Conservation (phyloP, 352 stramenopile genomes). For the Phytophthora ramorum region DNA sequence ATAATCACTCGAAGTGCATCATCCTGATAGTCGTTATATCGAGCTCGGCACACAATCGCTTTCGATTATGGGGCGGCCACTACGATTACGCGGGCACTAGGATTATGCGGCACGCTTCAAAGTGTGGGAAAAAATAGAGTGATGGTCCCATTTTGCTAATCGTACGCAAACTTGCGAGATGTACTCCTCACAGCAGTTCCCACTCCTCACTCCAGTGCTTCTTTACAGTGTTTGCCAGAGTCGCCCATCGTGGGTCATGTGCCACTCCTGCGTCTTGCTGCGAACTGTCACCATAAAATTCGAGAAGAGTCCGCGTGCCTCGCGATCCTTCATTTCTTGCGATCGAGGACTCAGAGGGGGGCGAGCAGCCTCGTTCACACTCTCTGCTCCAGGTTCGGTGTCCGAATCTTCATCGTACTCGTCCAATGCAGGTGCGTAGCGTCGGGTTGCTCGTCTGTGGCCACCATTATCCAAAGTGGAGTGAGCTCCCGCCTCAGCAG, state of each 20-base stretch:
- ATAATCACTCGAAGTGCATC: no score
- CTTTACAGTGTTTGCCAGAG: slow-evolving; percentile 18
- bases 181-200: background rate
- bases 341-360: slow-evolving; percentile 28
- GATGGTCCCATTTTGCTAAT: no score
- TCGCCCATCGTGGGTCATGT: slow-evolving; percentile 51
- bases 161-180: no score
- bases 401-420: slow-evolving; percentile 22
- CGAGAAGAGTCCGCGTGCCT: slow-evolving; percentile 33
- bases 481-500: slow-evolving; percentile 3
- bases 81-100: slow-evolving; percentile 5
- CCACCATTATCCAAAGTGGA: background rate
- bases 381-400: background rate
- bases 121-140: background rate
- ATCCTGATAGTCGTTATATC: no score
- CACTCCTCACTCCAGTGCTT: background rate
- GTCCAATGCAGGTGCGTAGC: slow-evolving; percentile 34
- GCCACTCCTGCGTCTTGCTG: slow-evolving; percentile 55
- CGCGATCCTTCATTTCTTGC: slow-evolving; percentile 26
- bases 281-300: slow-evolving; percentile 46
- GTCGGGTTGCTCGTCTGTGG: slow-evolving; percentile 14
- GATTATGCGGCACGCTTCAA: background rate
- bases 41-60: slow-evolving; percentile 6
- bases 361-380: background rate
- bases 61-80: background rate